Evolutionary conservation across 2,329 filamentous ascomycete species (phyloP).

Genomic region (Leptodontidium sp.): DNA sequence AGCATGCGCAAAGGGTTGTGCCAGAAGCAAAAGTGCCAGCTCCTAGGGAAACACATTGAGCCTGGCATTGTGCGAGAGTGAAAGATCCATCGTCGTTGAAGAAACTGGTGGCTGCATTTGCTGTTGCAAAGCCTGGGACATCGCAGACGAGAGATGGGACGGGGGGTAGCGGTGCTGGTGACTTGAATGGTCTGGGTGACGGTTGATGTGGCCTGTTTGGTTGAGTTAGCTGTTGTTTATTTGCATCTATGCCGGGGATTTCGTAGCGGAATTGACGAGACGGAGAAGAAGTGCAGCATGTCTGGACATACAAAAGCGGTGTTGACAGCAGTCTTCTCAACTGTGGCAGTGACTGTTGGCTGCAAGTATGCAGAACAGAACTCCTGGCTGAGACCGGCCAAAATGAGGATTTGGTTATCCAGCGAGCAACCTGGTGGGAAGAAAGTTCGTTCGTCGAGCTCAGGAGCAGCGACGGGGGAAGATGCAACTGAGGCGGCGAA

Average conservation of each 20-base stretch:
- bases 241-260: neutral
- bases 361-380: slow-evolving; percentile 12
- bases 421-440: neutral
- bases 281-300: too few species aligned
- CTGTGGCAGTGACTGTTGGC: neutral
- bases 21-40: neutral
- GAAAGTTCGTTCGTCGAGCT: slow-evolving; percentile 1
- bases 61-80: neutral
- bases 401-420: neutral
- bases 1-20: neutral
- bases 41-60: neutral
- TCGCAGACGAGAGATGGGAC: neutral
- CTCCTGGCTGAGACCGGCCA: neutral
- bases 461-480: neutral
- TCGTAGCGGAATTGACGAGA: too few species aligned
- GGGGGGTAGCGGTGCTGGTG: neutral
- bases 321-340: neutral
- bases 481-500: neutral
- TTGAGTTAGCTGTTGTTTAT: neutral
- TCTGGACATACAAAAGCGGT: neutral
- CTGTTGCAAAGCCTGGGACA: neutral
- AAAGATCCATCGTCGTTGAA: slow-evolving; percentile 11
- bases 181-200: neutral
- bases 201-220: neutral
- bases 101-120: neutral